Evolutionary conservation across 192 early-diverging fungal species (phyloP).

Genomic region (Linderina pennispora): DNA sequence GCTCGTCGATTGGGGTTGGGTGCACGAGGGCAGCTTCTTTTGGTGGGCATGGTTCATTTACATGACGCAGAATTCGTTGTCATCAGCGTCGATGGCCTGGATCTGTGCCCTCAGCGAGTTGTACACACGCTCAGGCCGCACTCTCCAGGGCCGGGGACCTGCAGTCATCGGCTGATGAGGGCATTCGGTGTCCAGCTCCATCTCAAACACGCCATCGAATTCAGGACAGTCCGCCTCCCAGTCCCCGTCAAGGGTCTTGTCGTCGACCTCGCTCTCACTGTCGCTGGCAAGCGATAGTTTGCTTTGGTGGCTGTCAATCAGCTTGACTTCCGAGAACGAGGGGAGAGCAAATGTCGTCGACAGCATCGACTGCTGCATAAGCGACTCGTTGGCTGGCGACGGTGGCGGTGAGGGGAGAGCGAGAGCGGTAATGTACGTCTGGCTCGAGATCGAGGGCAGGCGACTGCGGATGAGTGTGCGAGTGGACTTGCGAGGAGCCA

Average conservation of each 20-base stretch:
- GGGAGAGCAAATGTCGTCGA: neutral
- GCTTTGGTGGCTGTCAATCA: too few relatives aligned
- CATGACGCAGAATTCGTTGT: constrained; percentile 34
- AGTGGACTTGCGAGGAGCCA: too few relatives aligned
- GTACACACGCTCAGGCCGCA: constrained; percentile 25
- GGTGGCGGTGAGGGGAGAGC: neutral
- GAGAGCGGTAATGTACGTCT: neutral
- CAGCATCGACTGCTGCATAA: neutral
- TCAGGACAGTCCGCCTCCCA: neutral
- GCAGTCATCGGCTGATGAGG: neutral
- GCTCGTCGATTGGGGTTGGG: too few relatives aligned
- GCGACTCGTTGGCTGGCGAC: neutral
- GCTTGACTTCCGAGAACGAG: neutral
- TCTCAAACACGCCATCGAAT: constrained; percentile 21
- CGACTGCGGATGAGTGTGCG: too few relatives aligned
- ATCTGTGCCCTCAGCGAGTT: constrained; percentile 34
- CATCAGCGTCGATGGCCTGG: constrained; percentile 40
- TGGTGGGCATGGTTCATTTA: constrained; percentile 1
- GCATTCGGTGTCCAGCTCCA: constrained; percentile 21
- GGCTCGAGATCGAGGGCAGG: too few relatives aligned
- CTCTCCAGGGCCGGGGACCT: constrained; percentile 37
- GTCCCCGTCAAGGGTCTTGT: neutral
- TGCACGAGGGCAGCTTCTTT: too few relatives aligned
- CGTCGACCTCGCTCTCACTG: neutral
- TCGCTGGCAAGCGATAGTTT: constrained; percentile 5